Evolutionary conservation across 352 stramenopile species (phyloP), one percentile per base, ranked within the genome.

Genomic region (Pythium angustatum): DNA sequence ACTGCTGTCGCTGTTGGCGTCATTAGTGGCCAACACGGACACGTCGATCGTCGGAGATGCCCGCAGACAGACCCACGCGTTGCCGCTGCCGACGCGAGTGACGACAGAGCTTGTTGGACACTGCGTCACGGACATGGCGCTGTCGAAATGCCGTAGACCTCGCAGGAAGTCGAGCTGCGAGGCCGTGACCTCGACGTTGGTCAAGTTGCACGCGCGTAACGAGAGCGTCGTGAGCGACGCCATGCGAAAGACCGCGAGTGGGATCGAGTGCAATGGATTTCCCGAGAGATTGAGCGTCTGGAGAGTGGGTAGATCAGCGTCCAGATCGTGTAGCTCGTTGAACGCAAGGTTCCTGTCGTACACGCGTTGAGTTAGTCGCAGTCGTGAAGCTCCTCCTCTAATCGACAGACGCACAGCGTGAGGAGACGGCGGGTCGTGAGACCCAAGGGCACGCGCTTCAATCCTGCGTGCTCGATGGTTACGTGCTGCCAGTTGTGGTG

Each of bases 151-250:
- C 3, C 65, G 64, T 17, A 89, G 38, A 24, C 80, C 73, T 21
- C 78, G 38, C 4, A 92, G 47, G 17, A 82, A 48, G 7, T 66
- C 52, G 47, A 80, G 40, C 51, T 90, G 76, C 2, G 58, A 50
- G 3, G 56, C 21, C 19, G 71, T 78, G 21, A 92, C 64, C 36
- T 78, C 58, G 15, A 90, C 28, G 47, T 90, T 89, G 1, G 68
- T 75, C 12, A 92, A 62, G 64, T 87, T 85, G 48, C 77, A 88
- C 24, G 49, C 62, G 0, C 33, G 31, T 64, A 92, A 76, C 36
- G 68, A 81, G 22, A 91, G 51, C n/a, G 69, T 77, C 49, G 76
- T 73, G 33, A 91, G 72, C 5, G 56, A 66, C 0, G 61, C 63
- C 70, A 85, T 77, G 5, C 58, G 68, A 52, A 75, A 92, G 19